Conservation (phyloP, 768 basidiomycete genomes). For the Amanita rimosa region DNA sequence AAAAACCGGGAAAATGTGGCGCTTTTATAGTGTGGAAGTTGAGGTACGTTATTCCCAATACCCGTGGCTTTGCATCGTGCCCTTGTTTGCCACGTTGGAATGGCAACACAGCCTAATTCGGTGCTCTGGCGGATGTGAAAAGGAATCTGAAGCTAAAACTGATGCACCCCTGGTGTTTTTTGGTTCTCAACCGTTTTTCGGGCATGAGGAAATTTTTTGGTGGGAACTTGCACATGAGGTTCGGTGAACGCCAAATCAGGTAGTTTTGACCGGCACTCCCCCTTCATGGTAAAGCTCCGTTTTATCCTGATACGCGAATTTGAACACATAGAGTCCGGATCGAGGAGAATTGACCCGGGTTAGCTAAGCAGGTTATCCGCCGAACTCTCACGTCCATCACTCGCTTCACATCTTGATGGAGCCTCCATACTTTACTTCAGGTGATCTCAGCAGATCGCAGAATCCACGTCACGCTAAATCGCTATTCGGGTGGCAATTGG, state of each 20-base stretch:
- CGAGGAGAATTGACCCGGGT: too few species aligned
- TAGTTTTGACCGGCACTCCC: too few species aligned
- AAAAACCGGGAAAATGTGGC: background rate
- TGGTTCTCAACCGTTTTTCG: background rate
- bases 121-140: background rate
- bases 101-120: background rate
- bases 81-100: slow-evolving; percentile 1
- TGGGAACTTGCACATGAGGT: background rate
- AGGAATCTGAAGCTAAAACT: background rate
- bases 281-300: too few species aligned
- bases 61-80: slow-evolving; percentile 5
- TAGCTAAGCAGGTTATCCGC: too few species aligned
- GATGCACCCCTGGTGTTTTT: background rate
- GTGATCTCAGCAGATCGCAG: too few species aligned
- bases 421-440: too few species aligned
- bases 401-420: too few species aligned
- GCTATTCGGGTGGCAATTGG: too few species aligned
- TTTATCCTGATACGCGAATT: too few species aligned
- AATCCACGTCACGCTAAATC: too few species aligned
- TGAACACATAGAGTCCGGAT: too few species aligned
- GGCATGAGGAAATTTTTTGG: background rate
- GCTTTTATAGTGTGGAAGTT: background rate
- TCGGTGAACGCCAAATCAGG: background rate
- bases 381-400: too few species aligned
- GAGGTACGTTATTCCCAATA: slow-evolving; percentile 3